Evolutionary conservation across 768 basidiomycete species (phyloP), one percentile per base, ranked within the genome.

Genomic region (Boletus vinaceobasis): DNA sequence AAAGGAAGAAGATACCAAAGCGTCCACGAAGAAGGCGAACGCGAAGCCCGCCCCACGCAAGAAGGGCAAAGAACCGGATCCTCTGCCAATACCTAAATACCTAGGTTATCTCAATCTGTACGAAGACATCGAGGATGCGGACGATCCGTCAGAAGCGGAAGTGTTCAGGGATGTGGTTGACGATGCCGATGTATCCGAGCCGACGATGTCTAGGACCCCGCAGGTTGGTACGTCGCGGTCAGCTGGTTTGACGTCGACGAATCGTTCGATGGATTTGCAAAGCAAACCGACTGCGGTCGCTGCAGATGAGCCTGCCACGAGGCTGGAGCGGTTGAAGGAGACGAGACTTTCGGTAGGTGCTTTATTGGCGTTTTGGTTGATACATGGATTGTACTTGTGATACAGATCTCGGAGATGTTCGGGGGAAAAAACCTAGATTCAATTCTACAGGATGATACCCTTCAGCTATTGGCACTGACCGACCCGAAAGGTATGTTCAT

Each of bases 101-200:
- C n/a, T n/a, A n/a, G n/a, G n/a, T 9, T 68, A 56, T 36, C 42
- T 19, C 5, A 43, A 45, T n/a, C 36, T 71, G 10, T 71, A 71
- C 55, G 69, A 71, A 15, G 69, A 69, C 21, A 63, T 65, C 45
- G 67, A 71, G 17, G 60, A 71, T 2, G 44, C 61, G 0, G 71
- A 67, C 29, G 55, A 61, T 3, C 52, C 58, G 5, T 62, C 53
- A 5, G 69, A 62, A 33, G 43, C 51, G 6, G 65, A 67, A 7
- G 39, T 36, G 9, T 32, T 59, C 37, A 56, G 21, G n/a, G 60
- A 66, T 2, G 49, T 35, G 19, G 47, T 50, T 2, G 64, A 63
- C 2, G 21, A 13, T 29, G 21, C 32, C 1, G 48, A 54, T 9
- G 5, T 43, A 21, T 9, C 23, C 13, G 47, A 54, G 43, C 37